Evolutionary conservation across 192 early-diverging fungal species (phyloP), one percentile per base, ranked within the genome.

Genomic region (Backusella macrospora): DNA sequence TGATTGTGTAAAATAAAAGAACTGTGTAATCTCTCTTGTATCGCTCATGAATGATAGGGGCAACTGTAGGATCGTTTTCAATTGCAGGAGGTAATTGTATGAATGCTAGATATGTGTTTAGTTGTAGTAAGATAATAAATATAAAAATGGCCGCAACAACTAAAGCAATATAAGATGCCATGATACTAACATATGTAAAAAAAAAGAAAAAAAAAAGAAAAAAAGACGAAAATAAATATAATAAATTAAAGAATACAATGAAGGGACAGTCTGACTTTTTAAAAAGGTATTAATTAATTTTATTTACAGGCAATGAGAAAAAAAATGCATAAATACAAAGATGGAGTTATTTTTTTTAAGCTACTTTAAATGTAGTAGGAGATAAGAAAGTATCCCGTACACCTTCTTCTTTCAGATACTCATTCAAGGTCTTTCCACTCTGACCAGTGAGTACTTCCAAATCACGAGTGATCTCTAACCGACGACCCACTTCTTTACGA

Each of bases 401-500:
- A 34, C 48, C 23, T 10, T 78, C 66, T 39, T 78, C 77, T 26
- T 78, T 68, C 42, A 78, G 65, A 68, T 59, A 78, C 39, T 78
- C 77, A 16, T 73, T 73, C n/a, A 78, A 40, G 4, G 68, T 70
- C 47, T 69, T 78, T 13, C 79, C 79, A 47, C 79, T 81, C 65
- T 81, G 65, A 16, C 79, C 79, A 6, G 79, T 81, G 7, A 81
- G 62, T 15, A 47, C 52, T 39, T 81, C 79, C 18, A 81, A 43
- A 44, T 81, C 79, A 43, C 79, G 79, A 5, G 79, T 81, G 46
- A 76, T 68, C 45, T 81, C 79, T 18, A 81, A 73, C 0, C 79
- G 79, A 26, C 79, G 79, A 26, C 74, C 73, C 38, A 62, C 73
- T n/a, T 74, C 48, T 44, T 64, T 72, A 39, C 68, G 75, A 21